phyloP scores from a whole-genome alignment of 192 early-diverging fungal genomes.

The Umbelopsis ramanniana region DNA sequence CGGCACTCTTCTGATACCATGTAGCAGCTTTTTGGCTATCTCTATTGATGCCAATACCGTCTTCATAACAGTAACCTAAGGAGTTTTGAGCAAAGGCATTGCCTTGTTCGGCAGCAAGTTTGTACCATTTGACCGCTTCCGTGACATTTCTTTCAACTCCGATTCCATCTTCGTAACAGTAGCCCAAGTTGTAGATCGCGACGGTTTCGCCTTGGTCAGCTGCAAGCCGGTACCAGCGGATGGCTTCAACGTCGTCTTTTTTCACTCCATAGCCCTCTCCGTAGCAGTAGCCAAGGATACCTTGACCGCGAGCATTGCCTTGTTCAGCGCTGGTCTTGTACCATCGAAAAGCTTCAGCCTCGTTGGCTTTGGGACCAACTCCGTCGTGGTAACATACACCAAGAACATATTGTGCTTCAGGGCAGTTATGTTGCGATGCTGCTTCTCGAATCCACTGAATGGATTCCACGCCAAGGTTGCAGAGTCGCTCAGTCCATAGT shows the following conservation, averaged over 20 bases:
- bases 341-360: conserved; percentile 70
- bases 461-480: conserved; percentile 43
- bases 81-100: conserved; percentile 81
- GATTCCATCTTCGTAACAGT: conserved; percentile 65
- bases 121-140: conserved; percentile 68
- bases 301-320: conserved; percentile 63
- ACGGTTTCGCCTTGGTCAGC: conserved; percentile 58
- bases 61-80: conserved; percentile 80
- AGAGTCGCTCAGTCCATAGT: conserved; percentile 58
- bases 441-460: conserved; percentile 68
- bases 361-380: conserved; percentile 67
- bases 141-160: conserved; percentile 53
- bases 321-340: conserved; percentile 65
- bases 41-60: conserved; percentile 67
- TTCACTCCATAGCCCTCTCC: conserved; percentile 71
- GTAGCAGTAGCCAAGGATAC: conserved; percentile 78
- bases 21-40: conserved; percentile 59
- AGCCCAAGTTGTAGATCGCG: conserved; percentile 59
- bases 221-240: conserved; percentile 61
- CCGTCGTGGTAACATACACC: conserved; percentile 84
- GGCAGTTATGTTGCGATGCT: conserved; percentile 57
- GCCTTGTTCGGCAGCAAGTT: conserved; percentile 62
- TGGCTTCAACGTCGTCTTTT: conserved; percentile 68
- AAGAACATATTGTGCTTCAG: conserved; percentile 62
- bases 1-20: conserved; percentile 57